A percentile compares a stretch with the other conserved stretches of the same genome.
These are phyloP conservation scores for Stemphylium beticola DNA, from an alignment of 2,329 filamentous ascomycete genomes.

Conservation along the genomic window DNA sequence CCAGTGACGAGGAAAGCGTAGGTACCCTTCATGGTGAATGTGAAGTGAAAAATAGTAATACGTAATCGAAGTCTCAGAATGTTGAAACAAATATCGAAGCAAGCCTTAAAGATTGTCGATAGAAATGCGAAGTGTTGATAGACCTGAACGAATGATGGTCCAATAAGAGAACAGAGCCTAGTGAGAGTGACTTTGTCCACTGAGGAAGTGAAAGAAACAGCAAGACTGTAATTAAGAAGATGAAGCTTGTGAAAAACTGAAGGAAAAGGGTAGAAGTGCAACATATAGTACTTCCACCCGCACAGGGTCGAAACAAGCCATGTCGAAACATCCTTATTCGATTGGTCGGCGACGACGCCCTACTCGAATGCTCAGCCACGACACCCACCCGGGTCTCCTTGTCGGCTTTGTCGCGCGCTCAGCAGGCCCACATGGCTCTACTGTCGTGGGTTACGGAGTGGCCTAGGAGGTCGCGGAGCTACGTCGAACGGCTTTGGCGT, in stretches of 20 bases:
- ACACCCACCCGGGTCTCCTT: slow-evolving; percentile 23
- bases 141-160: slow-evolving; percentile 32
- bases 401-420: slow-evolving; percentile 42
- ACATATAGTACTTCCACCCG: slow-evolving; percentile 32
- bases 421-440: slow-evolving; percentile 25
- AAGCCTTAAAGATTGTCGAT: slow-evolving; percentile 31
- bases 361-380: slow-evolving; percentile 37
- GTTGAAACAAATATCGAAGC: slow-evolving; percentile 23
- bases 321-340: slow-evolving; percentile 28
- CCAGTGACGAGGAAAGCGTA: slow-evolving; percentile 55
- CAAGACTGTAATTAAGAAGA: slow-evolving; percentile 24
- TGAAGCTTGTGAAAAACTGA: slow-evolving; percentile 16
- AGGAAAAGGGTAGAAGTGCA: slow-evolving; percentile 22
- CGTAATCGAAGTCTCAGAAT: slow-evolving; percentile 4
- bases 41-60: slow-evolving; percentile 22
- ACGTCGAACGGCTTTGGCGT: slow-evolving; percentile 22
- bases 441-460: slow-evolving; percentile 21
- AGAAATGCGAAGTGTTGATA: slow-evolving; percentile 17
- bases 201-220: slow-evolving; percentile 25
- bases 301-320: slow-evolving; percentile 34
- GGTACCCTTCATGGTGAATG: slow-evolving; percentile 52
- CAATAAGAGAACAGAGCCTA: slow-evolving; percentile 9
- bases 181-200: slow-evolving; percentile 42
- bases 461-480: slow-evolving; percentile 22
- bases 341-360: slow-evolving; percentile 20